Conservation (phyloP, 2,329 filamentous ascomycete genomes). For the Hypoxylon sp. region DNA sequence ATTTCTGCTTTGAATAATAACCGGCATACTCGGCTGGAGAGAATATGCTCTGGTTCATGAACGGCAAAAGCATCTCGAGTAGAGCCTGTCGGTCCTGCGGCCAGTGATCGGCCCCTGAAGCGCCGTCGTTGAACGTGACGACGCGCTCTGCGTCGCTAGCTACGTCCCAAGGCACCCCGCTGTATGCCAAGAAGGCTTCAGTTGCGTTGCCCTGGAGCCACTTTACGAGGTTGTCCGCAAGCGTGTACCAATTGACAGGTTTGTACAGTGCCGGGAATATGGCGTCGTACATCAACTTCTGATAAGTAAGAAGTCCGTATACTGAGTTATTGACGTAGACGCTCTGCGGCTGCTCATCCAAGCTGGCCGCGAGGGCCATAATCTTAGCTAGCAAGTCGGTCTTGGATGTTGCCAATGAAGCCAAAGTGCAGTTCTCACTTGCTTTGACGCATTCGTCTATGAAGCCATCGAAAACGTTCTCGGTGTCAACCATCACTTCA, state of each 20-base stretch:
- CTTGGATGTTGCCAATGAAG: constrained; percentile 52
- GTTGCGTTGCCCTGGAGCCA: constrained; percentile 57
- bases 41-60: constrained; percentile 52
- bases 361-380: constrained; percentile 46
- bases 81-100: constrained; percentile 50
- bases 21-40: constrained; percentile 42
- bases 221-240: constrained; percentile 52
- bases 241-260: constrained; percentile 52
- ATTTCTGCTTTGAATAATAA: constrained; percentile 50
- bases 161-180: constrained; percentile 31
- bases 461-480: constrained; percentile 57
- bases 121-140: constrained; percentile 51
- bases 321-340: constrained; percentile 58
- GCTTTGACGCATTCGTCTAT: constrained; percentile 61
- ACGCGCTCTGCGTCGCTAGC: constrained; percentile 48
- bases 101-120: constrained; percentile 50
- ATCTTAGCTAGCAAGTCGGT: constrained; percentile 53
- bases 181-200: constrained; percentile 53
- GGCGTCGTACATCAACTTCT: constrained; percentile 52
- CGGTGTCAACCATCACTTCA: constrained; percentile 57
- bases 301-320: constrained; percentile 55
- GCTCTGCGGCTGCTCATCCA: constrained; percentile 55
- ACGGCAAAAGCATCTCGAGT: constrained; percentile 52
- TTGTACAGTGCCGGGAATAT: constrained; percentile 57
- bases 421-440: constrained; percentile 59